Evolutionary conservation across 345 rosid species (phyloP), one percentile per base, ranked within the genome.

Genomic region (Eucalyptus pauciflora): DNA sequence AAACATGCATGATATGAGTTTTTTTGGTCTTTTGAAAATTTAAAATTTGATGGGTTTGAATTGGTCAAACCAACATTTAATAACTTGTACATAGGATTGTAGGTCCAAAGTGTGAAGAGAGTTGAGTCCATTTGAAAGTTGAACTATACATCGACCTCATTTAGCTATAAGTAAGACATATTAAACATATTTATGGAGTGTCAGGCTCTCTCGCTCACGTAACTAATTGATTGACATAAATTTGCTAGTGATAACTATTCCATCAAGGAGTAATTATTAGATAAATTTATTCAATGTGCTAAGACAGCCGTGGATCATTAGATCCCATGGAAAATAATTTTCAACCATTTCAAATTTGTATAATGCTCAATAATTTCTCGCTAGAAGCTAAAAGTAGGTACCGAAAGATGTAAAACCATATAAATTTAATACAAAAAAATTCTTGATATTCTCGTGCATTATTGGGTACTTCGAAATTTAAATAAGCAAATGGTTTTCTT

Each of bases 121-220:
- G 5, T n/a, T 13, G 71, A 64, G 71, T n/a, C 17, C 10, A 12
- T 64, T 64, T 13, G 71, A 31, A n/a, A n/a, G 14, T 13, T n/a
- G 8, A 64, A n/a, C 3, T 3, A 27, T 13, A 60, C 31, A 12
- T 60, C 4, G 4, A 60, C 67, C 31, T 25, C 31, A 13, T 13
- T 13, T 29, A 64, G 20, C 37, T n/a, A 64, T 29, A n/a, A 29
- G 37, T 29, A 64, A 64, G 10, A n/a, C 0, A 13, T 0, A 13
- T 64, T 16, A n/a, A 64, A 29, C 9, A n/a, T 64, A 64, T 64
- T 29, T n/a, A 64, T 64, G 18, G 3, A n/a, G 31, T 16, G 10
- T 4, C 5, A 3, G 37, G 8, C 71, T n/a, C 10, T 13, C 18
- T 14, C 9, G 1, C 33, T 62, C 9, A 13, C 15, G 5, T 64